Evolutionary conservation across 352 stramenopile species (phyloP).

Genomic region (Phytophthora sansomeana): DNA sequence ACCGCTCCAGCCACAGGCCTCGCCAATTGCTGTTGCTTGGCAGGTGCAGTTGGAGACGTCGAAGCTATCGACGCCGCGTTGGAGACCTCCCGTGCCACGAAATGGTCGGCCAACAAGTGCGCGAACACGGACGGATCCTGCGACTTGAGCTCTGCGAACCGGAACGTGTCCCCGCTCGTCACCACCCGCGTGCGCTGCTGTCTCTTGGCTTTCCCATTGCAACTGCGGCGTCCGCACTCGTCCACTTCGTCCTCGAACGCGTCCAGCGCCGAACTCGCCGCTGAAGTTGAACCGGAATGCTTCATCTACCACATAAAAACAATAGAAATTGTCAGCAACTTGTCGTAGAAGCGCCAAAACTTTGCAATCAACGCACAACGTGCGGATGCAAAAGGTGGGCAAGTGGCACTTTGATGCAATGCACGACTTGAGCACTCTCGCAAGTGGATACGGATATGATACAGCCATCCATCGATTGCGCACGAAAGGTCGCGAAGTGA

Average conservation of each 20-base stretch:
- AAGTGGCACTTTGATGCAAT: conserved; percentile 12
- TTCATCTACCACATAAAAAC: conserved; percentile 17
- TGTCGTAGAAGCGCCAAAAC: no score
- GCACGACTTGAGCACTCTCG: conserved; percentile 9
- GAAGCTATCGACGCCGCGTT: not conserved
- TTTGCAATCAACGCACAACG: no score
- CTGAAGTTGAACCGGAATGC: not conserved
- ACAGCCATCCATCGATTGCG: not conserved
- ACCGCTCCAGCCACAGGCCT: conserved; percentile 37
- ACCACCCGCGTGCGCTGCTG: conserved; percentile 6
- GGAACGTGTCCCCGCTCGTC: conserved; percentile 6
- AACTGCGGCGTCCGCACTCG: conserved; percentile 19
- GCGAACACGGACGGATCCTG: conserved; percentile 36
- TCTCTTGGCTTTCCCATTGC: conserved; percentile 11
- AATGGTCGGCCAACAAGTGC: conserved; percentile 37
- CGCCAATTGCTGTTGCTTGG: conserved; percentile 12
- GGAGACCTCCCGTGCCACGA: conserved; percentile 28
- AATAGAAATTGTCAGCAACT: not conserved
- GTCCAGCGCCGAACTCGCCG: conserved; percentile 2
- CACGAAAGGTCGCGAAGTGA: conserved; percentile 26
- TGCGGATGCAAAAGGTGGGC: not conserved
- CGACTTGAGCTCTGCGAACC: conserved; percentile 21
- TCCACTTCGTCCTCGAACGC: conserved; percentile 14
- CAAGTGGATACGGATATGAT: conserved; percentile 22
- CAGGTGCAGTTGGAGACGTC: not conserved